Base-by-base conservation (phyloP, 164 flowering plant genomes). In the Kingdonia uniflora region DNA sequence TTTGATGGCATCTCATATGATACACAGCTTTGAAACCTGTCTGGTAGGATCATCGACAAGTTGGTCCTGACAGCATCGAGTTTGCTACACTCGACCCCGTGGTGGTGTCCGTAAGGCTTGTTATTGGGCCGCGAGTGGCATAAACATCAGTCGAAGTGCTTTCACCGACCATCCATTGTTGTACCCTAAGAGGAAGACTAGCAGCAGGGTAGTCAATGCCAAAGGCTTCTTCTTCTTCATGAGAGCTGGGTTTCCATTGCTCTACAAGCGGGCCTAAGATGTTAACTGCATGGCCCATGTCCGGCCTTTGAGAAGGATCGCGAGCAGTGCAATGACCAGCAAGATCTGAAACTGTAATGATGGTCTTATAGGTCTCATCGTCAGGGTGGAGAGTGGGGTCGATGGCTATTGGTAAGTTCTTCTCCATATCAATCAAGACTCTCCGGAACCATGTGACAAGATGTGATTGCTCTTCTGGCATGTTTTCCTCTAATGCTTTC, bases 271-370 rank as follows among this genome's bases (percentile, higher is more conserved):
- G 78, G 14, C 64, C 66, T 47, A 78, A 50, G 15, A 71, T 57
- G 37, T 69, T 75, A 5, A 78, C 82, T 1, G 68, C 77, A 37
- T 78, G 80, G 11, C 77, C 74, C 80, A 78, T 75, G 52, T 73
- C 80, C 0, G 82, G 82, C 52, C 80, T 72, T 42, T 75, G 80
- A 52, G 52, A 37, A 22, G 80, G 78, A 42, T 79, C 80, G 0
- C 80, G 74, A 11, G 75, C 70, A 5, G 78, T 75, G 65, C 83
- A 78, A 49, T 78, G 71, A 13, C 83, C 76, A 5, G 83, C 78
- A 16, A 79, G 72, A 51, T 79, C 79, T 19, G 79, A 70, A 13
- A 76, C 80, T 29, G 42, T 66, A 52, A 65, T 58, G 16, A 79
- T 74, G 71, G 64, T 70, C 14, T 16, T 54, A 22, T 40, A 74